Percentiles rank a stretch among this genome's conserved stretches.
Evolutionary conservation across 2,329 filamentous ascomycete genomes (phyloP).

Genomic region (Tolypocladium tropicale): DNA sequence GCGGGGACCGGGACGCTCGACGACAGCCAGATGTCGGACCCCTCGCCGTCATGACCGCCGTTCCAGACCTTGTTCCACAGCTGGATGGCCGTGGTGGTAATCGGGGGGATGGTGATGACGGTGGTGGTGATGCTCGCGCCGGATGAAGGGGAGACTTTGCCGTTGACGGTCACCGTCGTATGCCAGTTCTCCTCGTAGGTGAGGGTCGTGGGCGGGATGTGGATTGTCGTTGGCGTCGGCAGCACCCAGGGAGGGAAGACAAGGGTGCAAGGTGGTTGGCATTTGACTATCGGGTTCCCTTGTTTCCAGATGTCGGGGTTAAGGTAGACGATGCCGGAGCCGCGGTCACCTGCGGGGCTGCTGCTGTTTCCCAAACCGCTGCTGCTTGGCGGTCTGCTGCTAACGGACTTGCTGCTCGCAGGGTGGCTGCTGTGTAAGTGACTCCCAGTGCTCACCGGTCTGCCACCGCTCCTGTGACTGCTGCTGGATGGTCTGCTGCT

Average conservation of each 20-base stretch:
- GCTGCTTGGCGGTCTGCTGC: no score
- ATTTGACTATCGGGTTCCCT: background rate
- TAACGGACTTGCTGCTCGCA: no score
- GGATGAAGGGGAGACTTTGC: background rate
- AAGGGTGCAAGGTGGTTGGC: background rate
- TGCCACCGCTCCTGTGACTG: no score
- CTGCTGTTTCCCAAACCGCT: background rate
- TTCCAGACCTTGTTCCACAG: background rate
- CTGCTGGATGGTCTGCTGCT: no score
- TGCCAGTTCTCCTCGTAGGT: constrained; percentile 1
- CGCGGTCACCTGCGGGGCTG: background rate
- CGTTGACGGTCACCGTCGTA: background rate
- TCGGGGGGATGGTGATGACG: background rate
- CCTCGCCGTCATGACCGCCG: background rate
- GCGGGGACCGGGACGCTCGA: background rate
- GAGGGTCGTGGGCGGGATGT: background rate
- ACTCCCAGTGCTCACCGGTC: no score
- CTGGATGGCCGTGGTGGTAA: background rate
- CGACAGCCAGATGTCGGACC: background rate
- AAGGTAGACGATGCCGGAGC: background rate
- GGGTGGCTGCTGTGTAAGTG: no score
- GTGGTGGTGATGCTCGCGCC: background rate
- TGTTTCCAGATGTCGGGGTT: background rate
- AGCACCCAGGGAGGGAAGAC: constrained; percentile 1
- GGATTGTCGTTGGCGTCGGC: background rate